Base-by-base conservation (phyloP, 257 asterid species). In the Capsicum baccatum region DNA sequence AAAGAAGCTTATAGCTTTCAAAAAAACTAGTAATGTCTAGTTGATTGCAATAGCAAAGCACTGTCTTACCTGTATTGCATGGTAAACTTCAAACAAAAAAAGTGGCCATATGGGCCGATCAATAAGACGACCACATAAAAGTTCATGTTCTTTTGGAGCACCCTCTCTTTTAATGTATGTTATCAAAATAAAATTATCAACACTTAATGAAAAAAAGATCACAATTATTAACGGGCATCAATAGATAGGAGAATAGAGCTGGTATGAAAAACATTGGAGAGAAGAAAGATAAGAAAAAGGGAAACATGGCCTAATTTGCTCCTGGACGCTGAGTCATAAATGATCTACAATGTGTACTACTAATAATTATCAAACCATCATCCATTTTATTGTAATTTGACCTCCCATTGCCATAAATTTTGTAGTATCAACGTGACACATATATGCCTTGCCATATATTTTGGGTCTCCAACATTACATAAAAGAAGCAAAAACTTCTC, bases 121-220 rank as follows among this genome's bases (percentile, higher is more conserved):
- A 86, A 96, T 96, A 81, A 94, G 89, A 39, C 98, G 98, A 78
- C 98, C 99, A 80, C 97, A 92, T 87, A 96, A 88, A 81, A 96
- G 99, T 83, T 96, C 98, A 6, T 98, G 97, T 86, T 94, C 99
- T 85, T 91, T 96, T 69, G 99, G 98, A 86, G 98, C 97, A 83
- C 99, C 98, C 92, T 96, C 99, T 89, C 99, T 91, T 83, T 98
- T 88, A 98, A 94, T 96, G 86, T 86, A 96, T 33, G 98, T 92
- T 88, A 54, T 87, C 5, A 98, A 98, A 87, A 96, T 96, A 86
- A 89, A 86, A 66, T 59, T 60, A 84, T 79, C 57, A 79, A 19
- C 37, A 58, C 55, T 26, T 39, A 64, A 66, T 79, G 62, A 83
- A 68, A 81, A 58, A 82, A 26, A 33, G 8, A 14, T 64, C 71